Evolutionary conservation across 2,329 filamentous ascomycete genomes (phyloP).

Genomic region (Sclerotinia borealis): DNA sequence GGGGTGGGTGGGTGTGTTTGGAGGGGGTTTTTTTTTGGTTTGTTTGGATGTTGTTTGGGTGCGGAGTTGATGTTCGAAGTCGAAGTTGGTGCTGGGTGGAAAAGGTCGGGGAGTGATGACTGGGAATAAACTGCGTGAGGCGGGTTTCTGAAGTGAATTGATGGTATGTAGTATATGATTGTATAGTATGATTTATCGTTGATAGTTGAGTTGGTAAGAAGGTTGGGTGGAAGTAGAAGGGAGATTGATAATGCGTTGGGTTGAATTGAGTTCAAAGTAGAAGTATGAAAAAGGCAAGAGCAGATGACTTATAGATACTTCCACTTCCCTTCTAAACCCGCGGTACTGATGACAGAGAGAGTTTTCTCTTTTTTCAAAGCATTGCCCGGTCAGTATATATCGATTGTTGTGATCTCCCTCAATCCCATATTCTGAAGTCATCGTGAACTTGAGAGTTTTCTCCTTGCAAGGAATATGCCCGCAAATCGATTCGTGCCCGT

Average conservation of each 20-base stretch:
- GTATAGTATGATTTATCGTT: background rate
- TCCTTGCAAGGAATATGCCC: background rate
- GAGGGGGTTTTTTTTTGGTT: background rate
- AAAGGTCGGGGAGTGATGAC: background rate
- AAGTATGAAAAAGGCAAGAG: background rate
- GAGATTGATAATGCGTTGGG: background rate
- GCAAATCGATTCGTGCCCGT: conserved; percentile 4
- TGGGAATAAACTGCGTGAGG: background rate
- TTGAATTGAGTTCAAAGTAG: background rate
- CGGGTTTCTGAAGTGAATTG: background rate
- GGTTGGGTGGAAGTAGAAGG: background rate
- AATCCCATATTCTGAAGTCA: conserved; percentile 1
- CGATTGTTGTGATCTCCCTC: background rate
- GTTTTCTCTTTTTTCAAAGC: background rate
- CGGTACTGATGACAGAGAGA: background rate
- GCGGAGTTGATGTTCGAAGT: background rate
- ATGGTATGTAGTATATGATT: conserved; percentile 5
- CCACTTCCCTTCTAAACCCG: background rate
- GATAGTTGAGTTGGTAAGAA: background rate
- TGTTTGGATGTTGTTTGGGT: background rate
- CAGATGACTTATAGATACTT: conserved; percentile 1
- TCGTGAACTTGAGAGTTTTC: background rate
- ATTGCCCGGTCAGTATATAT: background rate
- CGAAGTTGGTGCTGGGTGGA: background rate
- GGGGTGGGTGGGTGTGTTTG: background rate